Conservation (phyloP, 495 filamentous ascomycete genomes). For the Darksidea phi region DNA sequence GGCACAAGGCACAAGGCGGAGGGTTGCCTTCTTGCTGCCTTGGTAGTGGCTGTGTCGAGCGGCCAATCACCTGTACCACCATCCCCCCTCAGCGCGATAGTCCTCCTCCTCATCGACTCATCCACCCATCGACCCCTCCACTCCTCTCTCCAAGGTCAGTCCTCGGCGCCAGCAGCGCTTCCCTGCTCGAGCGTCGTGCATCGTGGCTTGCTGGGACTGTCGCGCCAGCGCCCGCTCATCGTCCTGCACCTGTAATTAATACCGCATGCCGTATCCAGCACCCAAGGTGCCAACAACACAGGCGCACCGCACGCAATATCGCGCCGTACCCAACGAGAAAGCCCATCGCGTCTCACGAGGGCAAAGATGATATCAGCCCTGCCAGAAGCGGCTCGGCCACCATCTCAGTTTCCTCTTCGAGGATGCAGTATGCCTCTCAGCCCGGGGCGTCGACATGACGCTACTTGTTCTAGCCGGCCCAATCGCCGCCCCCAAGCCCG, state of each 20-base stretch:
- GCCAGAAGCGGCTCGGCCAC: not conserved
- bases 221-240: not conserved
- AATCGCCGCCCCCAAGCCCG: too few relatives aligned
- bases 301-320: not conserved
- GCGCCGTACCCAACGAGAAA: not conserved
- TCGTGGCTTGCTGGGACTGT: slow-evolving; percentile 6
- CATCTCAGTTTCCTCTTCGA: not conserved
- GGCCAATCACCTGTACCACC: not conserved
- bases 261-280: not conserved
- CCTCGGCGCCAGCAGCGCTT: not conserved
- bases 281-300: not conserved
- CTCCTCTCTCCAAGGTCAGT: too few relatives aligned
- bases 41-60: slow-evolving; percentile 20
- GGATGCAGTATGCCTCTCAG: too few relatives aligned
- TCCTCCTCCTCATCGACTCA: not conserved
- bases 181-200: not conserved
- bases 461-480: too few relatives aligned
- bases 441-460: too few relatives aligned
- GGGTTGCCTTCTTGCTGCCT: slow-evolving; percentile 33
- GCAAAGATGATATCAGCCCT: not conserved
- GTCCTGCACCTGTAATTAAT: not conserved
- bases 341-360: not conserved
- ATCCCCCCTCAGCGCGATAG: not conserved
- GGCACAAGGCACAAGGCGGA: slow-evolving; percentile 27
- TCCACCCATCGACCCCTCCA: too few relatives aligned